Evolutionary conservation across 2,329 filamentous ascomycete genomes (phyloP), one percentile per base, ranked within the genome.

Genomic region (Remersonia thermophila): DNA sequence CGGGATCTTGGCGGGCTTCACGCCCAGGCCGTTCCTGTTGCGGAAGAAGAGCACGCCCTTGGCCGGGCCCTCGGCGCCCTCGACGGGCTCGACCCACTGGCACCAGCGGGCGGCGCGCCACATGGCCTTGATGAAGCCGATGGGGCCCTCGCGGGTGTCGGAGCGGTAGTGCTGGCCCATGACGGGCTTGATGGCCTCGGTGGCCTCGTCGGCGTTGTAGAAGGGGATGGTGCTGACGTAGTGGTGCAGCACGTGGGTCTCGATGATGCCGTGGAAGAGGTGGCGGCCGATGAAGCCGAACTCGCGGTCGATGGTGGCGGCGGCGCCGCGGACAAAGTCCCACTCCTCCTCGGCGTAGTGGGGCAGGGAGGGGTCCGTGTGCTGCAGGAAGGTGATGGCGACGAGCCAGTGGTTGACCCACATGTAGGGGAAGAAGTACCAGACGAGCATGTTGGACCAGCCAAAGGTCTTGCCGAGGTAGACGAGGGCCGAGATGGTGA

Each of bases 351-450:
- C 73, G 38, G 79, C 74, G 71, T 96, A 96, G 71, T 96, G 89
- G 42, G 89, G 89, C 31, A 96, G 81, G 29, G 81, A 77, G 32
- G 87, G 87, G 59, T 96, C 87, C 55, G 89, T 95, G 74, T 96
- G 89, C 65, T 96, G 89, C 45, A 96, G 77, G 73, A 78, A 96
- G 50, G 89, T 96, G 61, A 96, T 96, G 58, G 87, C 87, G 49
- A 96, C 87, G 40, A 96, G 81, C 89, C 89, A 96, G 75, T 95
- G 86, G 74, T 96, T 93, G 36, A 95, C 87, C 89, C 89, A 95
- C 43, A 95, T 70, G 60, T 96, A 98, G 27, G 91, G 91, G 40
- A 93, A 56, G 54, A 87, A 77, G 66, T 98, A 98, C 89, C 91
- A 96, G 45, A 98, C 81, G 41, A 83, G 65, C 58, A 96, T 68